Percentiles rank a stretch among this genome's conserved stretches.
Evolutionary conservation across 352 stramenopile species (phyloP).

Genomic region (Globisporangium barbulae): DNA sequence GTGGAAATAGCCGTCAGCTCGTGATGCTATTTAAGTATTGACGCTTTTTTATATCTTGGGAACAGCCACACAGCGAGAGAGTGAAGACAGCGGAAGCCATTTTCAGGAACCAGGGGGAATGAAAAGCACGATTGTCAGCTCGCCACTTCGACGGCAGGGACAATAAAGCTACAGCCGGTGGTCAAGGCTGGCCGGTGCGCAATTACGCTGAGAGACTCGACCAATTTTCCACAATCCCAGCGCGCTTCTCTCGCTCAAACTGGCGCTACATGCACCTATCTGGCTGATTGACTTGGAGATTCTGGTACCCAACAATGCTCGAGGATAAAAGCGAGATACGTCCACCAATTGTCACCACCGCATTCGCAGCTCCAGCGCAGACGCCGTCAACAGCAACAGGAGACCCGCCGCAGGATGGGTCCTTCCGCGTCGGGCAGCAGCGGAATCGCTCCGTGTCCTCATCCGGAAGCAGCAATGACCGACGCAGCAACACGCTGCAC

Average conservation of each 20-base stretch:
- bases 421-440: slow-evolving; percentile 13
- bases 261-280: slow-evolving; percentile 6
- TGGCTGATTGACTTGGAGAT: slow-evolving; percentile 7
- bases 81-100: not conserved
- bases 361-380: not conserved
- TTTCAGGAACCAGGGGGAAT: not conserved
- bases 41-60: not conserved
- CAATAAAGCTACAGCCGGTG: not conserved
- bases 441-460: slow-evolving; percentile 17
- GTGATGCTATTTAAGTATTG: not conserved
- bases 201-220: too few species aligned
- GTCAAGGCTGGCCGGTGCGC: not conserved
- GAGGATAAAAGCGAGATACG: slow-evolving; percentile 9
- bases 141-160: not conserved
- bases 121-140: not conserved
- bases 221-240: not conserved
- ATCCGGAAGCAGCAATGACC: slow-evolving; percentile 27
- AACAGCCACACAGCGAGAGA: too few species aligned
- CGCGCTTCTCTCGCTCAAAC: not conserved
- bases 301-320: slow-evolving; percentile 4
- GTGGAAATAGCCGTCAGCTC: too few species aligned
- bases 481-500: slow-evolving; percentile 28
- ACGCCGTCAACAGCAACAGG: too few species aligned
- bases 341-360: slow-evolving; percentile 10
- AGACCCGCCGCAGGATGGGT: not conserved